Percentiles rank a stretch among this genome's conserved stretches.
phyloP scores from a whole-genome alignment of 805 yeast genomes.

The Myxozyma neglecta region DNA sequence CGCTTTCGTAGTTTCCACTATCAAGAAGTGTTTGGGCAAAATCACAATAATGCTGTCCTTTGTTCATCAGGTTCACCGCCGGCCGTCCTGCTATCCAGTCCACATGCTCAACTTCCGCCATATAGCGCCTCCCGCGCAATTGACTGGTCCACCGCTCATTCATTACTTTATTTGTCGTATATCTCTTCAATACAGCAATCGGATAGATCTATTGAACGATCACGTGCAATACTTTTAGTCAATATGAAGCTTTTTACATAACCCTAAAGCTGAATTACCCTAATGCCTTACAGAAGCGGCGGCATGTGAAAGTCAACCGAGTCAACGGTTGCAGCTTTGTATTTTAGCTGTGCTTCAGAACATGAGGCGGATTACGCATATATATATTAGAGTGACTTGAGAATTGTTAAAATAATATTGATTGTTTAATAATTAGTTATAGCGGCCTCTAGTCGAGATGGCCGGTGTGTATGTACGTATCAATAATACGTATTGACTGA shows the following conservation, averaged over 20 bases:
- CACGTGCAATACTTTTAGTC: too few species aligned
- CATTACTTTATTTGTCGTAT: background rate
- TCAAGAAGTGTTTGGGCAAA: background rate
- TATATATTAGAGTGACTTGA: too few species aligned
- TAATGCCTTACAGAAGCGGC: background rate
- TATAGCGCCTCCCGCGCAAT: background rate
- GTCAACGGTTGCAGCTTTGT: too few species aligned
- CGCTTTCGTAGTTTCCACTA: constrained; percentile 1
- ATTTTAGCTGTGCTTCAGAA: too few species aligned
- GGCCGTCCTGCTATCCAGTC: background rate
- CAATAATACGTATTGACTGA: too few species aligned
- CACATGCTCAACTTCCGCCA: background rate
- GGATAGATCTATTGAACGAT: background rate
- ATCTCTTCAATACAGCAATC: background rate
- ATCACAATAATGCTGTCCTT: background rate
- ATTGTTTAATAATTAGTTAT: too few species aligned
- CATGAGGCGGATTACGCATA: background rate
- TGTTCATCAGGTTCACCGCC: background rate
- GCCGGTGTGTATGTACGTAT: too few species aligned
- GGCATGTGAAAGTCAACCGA: background rate
- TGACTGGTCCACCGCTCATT: background rate
- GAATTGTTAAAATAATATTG: too few species aligned
- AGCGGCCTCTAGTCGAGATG: too few species aligned
- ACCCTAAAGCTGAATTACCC: background rate
- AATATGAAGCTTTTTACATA: background rate